phyloP scores from a whole-genome alignment of 2,329 filamentous ascomycete genomes.

The Diaporthe batatas region DNA sequence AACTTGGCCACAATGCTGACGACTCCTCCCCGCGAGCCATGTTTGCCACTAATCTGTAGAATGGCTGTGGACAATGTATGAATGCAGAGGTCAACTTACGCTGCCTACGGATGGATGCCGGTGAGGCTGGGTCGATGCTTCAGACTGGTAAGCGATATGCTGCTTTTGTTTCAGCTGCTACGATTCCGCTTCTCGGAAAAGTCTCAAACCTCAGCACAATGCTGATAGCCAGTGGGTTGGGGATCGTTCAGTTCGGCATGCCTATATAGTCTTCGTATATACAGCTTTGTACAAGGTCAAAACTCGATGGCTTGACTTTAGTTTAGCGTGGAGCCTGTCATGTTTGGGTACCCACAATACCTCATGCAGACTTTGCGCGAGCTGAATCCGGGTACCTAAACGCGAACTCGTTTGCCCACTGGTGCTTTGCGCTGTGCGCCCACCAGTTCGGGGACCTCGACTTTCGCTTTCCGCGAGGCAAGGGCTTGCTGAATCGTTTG shows the following conservation, averaged over 20 bases:
- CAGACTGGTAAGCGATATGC: not conserved
- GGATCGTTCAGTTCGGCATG: not conserved
- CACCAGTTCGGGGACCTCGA: constrained; percentile 26
- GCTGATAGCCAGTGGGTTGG: not conserved
- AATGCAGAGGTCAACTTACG: no score
- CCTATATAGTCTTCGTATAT: constrained; percentile 30
- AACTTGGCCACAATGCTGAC: not conserved
- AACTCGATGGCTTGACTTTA: constrained; percentile 3
- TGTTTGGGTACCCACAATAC: not conserved
- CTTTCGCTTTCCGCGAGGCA: constrained; percentile 25
- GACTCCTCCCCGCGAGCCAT: no score
- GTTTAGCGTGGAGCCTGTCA: not conserved
- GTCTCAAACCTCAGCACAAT: not conserved
- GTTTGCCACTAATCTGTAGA: not conserved
- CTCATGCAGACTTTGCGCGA: not conserved
- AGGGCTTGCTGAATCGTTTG: constrained; percentile 60
- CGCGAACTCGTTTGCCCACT: not conserved
- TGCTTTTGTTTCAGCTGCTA: not conserved
- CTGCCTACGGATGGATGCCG: not conserved
- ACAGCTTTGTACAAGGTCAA: constrained; percentile 26
- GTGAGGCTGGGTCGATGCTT: not conserved
- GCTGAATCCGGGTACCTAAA: not conserved
- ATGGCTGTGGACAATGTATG: not conserved
- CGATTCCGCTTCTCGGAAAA: not conserved
- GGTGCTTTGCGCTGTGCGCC: constrained; percentile 12